Evolutionary conservation across 768 basidiomycete species (phyloP).

Genomic region (Auriscalpium vulgare): DNA sequence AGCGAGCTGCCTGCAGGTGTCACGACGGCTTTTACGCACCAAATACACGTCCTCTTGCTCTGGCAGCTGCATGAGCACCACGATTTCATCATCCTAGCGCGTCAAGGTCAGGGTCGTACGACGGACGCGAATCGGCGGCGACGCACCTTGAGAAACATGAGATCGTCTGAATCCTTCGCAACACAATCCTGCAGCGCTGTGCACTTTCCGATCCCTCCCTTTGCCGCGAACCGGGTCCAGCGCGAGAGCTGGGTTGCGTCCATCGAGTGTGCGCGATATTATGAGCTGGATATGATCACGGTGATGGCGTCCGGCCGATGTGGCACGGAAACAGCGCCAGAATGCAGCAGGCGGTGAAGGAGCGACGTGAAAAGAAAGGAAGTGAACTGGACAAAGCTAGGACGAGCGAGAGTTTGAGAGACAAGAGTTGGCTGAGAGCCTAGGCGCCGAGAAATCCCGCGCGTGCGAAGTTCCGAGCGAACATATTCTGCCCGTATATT

Average conservation of each 20-base stretch:
- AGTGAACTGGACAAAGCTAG: no score
- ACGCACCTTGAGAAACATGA: slow-evolving; percentile 81
- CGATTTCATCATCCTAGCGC: slow-evolving; percentile 68
- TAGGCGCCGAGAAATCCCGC: no score
- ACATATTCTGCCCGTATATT: no score
- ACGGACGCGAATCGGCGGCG: neutral
- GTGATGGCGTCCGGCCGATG: no score
- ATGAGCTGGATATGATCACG: no score
- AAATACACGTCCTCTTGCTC: slow-evolving; percentile 49
- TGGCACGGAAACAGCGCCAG: no score
- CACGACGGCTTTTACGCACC: slow-evolving; percentile 32
- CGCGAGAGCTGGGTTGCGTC: slow-evolving; percentile 65
- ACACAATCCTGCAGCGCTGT: slow-evolving; percentile 68
- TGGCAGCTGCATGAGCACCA: slow-evolving; percentile 63
- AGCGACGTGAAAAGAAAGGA: no score
- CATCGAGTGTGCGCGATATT: slow-evolving; percentile 28
- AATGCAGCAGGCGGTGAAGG: no score
- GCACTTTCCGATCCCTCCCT: slow-evolving; percentile 80
- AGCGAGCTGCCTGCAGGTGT: neutral
- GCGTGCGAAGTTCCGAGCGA: no score
- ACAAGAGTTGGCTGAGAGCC: no score
- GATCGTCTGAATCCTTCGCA: slow-evolving; percentile 62
- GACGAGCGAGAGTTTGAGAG: no score
- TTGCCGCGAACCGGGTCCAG: slow-evolving; percentile 80
- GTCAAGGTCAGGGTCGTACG: neutral